phyloP scores from a whole-genome alignment of 1,139 yeast genomes.

The Taphrina sp. region DNA sequence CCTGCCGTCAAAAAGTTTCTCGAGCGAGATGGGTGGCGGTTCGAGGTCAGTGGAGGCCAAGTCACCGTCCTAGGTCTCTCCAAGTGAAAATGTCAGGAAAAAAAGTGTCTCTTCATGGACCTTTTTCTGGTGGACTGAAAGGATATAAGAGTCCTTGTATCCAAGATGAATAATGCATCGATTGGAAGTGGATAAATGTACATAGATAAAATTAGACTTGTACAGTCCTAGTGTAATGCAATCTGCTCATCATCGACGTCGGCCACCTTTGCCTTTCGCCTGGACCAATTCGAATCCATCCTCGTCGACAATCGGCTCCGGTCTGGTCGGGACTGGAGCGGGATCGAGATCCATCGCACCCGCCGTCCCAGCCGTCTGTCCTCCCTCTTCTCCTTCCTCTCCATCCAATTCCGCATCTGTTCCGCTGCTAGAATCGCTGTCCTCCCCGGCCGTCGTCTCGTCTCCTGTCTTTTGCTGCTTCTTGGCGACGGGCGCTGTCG shows the following conservation, averaged over 20 bases:
- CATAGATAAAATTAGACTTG: too few species aligned
- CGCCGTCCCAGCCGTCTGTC: constrained; percentile 7
- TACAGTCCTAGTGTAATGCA: not conserved
- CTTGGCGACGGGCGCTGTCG: constrained; percentile 5
- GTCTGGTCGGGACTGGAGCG: constrained; percentile 1
- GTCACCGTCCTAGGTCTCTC: constrained; percentile 25
- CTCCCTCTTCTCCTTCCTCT: constrained; percentile 21
- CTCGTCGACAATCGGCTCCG: constrained; percentile 61
- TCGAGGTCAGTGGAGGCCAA: constrained; percentile 32
- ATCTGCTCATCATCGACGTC: not conserved
- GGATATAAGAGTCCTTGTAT: too few species aligned
- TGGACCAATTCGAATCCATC: constrained; percentile 94
- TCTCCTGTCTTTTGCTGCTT: not conserved
- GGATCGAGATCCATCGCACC: constrained; percentile 18
- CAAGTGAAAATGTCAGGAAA: not conserved
- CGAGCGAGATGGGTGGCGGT: constrained; percentile 37
- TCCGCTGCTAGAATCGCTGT: constrained; percentile 6
- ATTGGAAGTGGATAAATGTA: too few species aligned
- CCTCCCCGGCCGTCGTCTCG: too few species aligned
- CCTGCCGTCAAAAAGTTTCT: constrained; percentile 36
- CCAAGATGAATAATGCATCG: too few species aligned
- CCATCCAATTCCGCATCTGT: constrained; percentile 24
- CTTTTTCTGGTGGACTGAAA: too few species aligned
- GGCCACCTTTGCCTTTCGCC: constrained; percentile 45
- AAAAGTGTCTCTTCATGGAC: not conserved